Conservation (phyloP, 352 stramenopile species). For the Phytophthora ohioensis region DNA sequence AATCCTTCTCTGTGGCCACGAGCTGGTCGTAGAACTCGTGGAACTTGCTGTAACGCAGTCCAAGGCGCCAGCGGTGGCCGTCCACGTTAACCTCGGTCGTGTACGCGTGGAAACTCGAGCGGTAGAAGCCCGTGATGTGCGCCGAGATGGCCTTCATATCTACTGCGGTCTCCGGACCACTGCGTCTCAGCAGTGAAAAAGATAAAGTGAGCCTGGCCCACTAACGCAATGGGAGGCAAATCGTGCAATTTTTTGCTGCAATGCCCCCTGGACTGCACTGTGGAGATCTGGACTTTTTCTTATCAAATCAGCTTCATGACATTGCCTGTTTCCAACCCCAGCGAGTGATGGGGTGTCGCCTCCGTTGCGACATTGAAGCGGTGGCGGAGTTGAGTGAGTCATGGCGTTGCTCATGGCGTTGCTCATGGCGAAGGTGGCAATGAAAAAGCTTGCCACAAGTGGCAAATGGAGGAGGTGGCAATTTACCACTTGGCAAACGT, state of each 20-base stretch:
- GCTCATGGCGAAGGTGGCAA: constrained; percentile 7
- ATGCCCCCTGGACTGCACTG: not conserved
- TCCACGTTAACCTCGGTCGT: constrained; percentile 60
- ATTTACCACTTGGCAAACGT: no score
- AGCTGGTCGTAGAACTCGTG: constrained; percentile 66
- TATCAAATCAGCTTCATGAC: constrained; percentile 28
- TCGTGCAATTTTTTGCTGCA: constrained; percentile 32
- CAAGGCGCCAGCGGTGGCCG: constrained; percentile 53
- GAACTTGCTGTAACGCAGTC: constrained; percentile 78
- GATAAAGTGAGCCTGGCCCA: constrained; percentile 19
- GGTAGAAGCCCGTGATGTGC: constrained; percentile 60
- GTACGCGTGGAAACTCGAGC: constrained; percentile 60
- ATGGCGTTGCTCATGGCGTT: not conserved
- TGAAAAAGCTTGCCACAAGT: not conserved
- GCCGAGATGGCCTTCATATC: constrained; percentile 47
- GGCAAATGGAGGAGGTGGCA: no score
- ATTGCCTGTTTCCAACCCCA: constrained; percentile 4
- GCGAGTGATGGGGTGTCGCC: constrained; percentile 7
- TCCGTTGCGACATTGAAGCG: constrained; percentile 18
- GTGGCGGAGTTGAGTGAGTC: not conserved
- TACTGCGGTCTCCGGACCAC: not conserved
- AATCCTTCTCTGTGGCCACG: constrained; percentile 43
- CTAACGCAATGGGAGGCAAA: no score
- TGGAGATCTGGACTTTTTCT: constrained; percentile 21
- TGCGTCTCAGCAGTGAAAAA: constrained; percentile 20